Evolutionary conservation across 306 rosid species (phyloP), one percentile per base, ranked within the genome.

Genomic region (Lablab purpureus): DNA sequence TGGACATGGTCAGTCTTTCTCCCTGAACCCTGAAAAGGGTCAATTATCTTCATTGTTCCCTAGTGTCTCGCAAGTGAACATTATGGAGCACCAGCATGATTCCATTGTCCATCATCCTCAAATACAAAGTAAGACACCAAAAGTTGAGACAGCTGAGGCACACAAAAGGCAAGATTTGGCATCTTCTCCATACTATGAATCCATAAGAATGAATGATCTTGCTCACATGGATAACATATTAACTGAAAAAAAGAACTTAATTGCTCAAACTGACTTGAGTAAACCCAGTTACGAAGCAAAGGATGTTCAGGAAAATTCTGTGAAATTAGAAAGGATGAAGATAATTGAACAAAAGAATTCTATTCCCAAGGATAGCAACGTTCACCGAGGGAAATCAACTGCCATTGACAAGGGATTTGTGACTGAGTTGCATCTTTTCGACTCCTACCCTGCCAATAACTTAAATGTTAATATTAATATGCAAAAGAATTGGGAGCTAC

Each of bases 1-100:
- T 69, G 88, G 87, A 81, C 37, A 77, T 37, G 63, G 67, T 81
- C 85, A 73, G 3, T 85, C 81, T 45, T 79, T 84, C 66, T 88
- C 97, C 30, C 66, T 87, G 78, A 82, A 80, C 83, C 84, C 84
- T 62, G 77, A 77, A 66, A 87, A 82, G 80, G 76, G 78, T 73
- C 90, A 79, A 51, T 66, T 82, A 69, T 68, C 90, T 75, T 84
- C 85, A 78, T 36, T 67, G 67, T 47, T 19, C 72, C 70, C 90
- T 50, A 78, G 80, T 79, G 65, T 71, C 76, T 75, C 85, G 10
- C 87, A 80, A 40, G 88, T 82, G 70, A 87, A 63, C 43, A 79
- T 69, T 32, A 54, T 58, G 72, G 84, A 83, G 62, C 80, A 54
- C 75, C 87, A 32, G 72, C 85, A 47, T 17, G 87, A 80, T 81